phyloP scores from a whole-genome alignment of 2,329 filamentous ascomycete genomes.

The Penicillium freii region DNA sequence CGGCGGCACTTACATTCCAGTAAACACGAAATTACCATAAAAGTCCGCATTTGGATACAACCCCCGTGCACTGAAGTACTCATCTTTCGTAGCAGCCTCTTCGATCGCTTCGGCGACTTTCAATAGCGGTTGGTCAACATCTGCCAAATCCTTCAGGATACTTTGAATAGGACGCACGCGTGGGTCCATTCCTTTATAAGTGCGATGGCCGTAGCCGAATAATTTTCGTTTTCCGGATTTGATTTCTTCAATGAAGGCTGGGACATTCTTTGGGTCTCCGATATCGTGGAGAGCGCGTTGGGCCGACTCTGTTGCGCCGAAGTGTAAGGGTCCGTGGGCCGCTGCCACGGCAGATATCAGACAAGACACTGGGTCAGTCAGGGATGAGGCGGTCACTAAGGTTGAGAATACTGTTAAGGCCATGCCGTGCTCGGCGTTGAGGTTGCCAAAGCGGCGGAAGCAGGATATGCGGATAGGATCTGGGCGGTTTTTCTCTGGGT shows the following conservation, averaged over 20 bases:
- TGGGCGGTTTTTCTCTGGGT: conserved; percentile 48
- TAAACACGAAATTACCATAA: conserved; percentile 47
- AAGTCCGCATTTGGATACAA: conserved; percentile 49
- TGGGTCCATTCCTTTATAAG: conserved; percentile 33
- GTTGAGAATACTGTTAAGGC: conserved; percentile 58
- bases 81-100: conserved; percentile 23
- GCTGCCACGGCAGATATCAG: conserved; percentile 54
- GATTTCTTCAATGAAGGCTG: conserved; percentile 29
- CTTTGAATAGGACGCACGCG: conserved; percentile 26
- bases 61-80: conserved; percentile 28
- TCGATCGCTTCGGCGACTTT: conserved; percentile 32
- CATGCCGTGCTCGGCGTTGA: conserved; percentile 60
- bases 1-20: conserved; percentile 35
- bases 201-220: conserved; percentile 35
- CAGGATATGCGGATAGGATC: conserved; percentile 48
- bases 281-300: conserved; percentile 42
- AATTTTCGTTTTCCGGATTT: conserved; percentile 29
- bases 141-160: conserved; percentile 26
- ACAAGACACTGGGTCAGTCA: conserved; percentile 56
- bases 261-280: conserved; percentile 27
- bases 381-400: conserved; percentile 55
- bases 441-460: conserved; percentile 55
- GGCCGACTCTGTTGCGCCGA: conserved; percentile 58
- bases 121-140: conserved; percentile 16
- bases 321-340: conserved; percentile 58